Evolutionary conservation across 176 grass and related monocot genomes (phyloP), one percentile per base, ranked within the genome.

Genomic region (Avena insularis): DNA sequence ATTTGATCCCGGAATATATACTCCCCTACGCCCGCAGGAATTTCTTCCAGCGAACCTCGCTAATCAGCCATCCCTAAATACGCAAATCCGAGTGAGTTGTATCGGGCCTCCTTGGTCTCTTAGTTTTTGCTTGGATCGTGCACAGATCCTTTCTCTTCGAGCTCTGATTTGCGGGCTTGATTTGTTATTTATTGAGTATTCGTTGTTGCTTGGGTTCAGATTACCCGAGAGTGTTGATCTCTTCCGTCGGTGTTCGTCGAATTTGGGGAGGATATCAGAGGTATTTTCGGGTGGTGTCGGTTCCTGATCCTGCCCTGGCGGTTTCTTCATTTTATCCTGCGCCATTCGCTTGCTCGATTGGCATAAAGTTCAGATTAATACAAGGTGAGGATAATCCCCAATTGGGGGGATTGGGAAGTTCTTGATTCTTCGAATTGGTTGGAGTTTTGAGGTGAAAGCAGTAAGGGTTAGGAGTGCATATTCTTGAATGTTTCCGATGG

Each of bases 1-100:
- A 31, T 79, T 74, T 78, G 76, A 85, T 89, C 75, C 82, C 65
- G 66, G 76, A 80, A 89, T 80, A 89, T 80, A 89, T 89, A 77
- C 76, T 77, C 25, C 47, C 43, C 48, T 49, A 13, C 83, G 20
- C 36, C 55, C 57, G 31, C 63, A 58, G 14, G 19, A 56, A 20
- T 68, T 84, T 19, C 80, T 36, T 71, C 87, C 14, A 78, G 45
- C 38, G 54, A 82, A 56, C 48, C 64, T 50, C 65, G 20, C 48
- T 70, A 71, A 53, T 36, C 57, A 23, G 75, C 12, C 62, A 29
- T 38, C 50, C 61, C 14, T 53, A 43, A 43, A 70, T 60, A 57
- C 50, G 6, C 84, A 86, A 86, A 79, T 71, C 84, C 62, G 33
- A 45, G 14, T 38, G 33, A 79, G 62, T 66, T 58, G 31, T 65